These are phyloP conservation scores for Penstemon barbatus DNA, from an alignment of 257 asterid genomes.

Conservation along the genomic window DNA sequence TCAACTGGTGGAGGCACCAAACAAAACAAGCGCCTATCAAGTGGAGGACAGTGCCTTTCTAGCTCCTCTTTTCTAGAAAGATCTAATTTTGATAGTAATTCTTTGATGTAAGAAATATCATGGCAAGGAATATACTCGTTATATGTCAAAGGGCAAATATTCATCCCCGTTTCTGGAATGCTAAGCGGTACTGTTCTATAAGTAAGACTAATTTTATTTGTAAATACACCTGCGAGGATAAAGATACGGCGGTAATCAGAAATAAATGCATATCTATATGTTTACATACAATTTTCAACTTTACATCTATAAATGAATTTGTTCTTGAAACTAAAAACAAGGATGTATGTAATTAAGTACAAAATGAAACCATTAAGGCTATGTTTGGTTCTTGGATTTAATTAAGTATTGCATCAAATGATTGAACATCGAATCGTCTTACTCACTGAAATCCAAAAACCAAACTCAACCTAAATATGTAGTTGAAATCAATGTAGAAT, in stretches of 20 bases:
- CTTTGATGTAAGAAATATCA: constrained; percentile 65
- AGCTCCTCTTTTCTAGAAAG: constrained; percentile 74
- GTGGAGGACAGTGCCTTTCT: constrained; percentile 90
- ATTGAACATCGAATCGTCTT: too few relatives aligned
- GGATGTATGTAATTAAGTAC: not conserved
- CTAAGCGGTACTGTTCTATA: constrained; percentile 55
- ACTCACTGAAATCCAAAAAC: not conserved
- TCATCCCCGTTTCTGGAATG: constrained; percentile 67
- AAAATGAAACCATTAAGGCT: not conserved
- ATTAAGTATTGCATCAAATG: too few relatives aligned
- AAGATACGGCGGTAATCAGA: constrained; percentile 16
- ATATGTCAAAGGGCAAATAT: constrained; percentile 70
- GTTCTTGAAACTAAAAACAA: not conserved
- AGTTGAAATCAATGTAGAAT: not conserved
- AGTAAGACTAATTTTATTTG: constrained; percentile 63
- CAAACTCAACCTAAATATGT: not conserved
- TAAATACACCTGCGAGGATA: constrained; percentile 50
- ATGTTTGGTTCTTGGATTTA: too few relatives aligned
- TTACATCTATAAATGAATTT: not conserved
- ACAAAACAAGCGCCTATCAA: constrained; percentile 69
- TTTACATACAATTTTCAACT: not conserved
- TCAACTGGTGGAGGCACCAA: constrained; percentile 90
- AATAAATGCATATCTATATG: not conserved
- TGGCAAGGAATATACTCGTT: constrained; percentile 93
- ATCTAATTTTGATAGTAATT: constrained; percentile 64